Conservation (phyloP, 2,329 filamentous ascomycete species). For the Colletotrichum spinosum region DNA sequence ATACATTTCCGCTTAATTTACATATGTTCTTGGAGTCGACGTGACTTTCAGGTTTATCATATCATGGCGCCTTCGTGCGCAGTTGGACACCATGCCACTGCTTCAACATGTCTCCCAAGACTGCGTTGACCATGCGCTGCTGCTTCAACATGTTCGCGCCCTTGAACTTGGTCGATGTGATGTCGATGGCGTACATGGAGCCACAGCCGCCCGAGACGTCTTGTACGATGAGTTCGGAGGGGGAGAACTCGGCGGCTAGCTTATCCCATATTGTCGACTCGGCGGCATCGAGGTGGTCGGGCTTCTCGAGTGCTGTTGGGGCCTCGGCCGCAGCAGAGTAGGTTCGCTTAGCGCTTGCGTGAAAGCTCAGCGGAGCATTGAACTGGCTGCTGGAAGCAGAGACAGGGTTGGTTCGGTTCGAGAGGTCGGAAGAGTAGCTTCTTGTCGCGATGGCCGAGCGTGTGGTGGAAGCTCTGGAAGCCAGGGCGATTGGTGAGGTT, state of each 20-base stretch:
- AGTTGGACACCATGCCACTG: constrained; percentile 87
- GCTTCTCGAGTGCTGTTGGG: constrained; percentile 50
- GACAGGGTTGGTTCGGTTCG: neutral
- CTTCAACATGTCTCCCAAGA: constrained; percentile 81
- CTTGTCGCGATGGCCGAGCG: constrained; percentile 60
- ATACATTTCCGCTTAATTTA: constrained; percentile 31
- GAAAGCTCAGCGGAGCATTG: neutral
- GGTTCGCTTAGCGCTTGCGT: constrained; percentile 2
- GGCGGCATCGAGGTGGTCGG: constrained; percentile 64
- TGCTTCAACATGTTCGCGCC: constrained; percentile 82
- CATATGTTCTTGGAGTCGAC: neutral
- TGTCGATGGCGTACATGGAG: constrained; percentile 88
- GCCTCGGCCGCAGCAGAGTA: constrained; percentile 26
- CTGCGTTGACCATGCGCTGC: constrained; percentile 82
- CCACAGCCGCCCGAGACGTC: constrained; percentile 88
- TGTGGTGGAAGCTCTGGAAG: constrained; percentile 36
- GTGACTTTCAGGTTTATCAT: too few species aligned
- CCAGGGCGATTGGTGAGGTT: neutral
- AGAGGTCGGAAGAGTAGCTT: neutral
- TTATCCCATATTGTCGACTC: constrained; percentile 70
- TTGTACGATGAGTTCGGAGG: constrained; percentile 71
- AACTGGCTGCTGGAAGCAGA: neutral
- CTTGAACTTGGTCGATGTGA: constrained; percentile 77
- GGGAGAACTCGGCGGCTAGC: constrained; percentile 61
- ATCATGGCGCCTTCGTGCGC: constrained; percentile 70